Base-by-base conservation (phyloP, 1,284 basidiomycete genomes). In the Melampsora occidentalis region DNA sequence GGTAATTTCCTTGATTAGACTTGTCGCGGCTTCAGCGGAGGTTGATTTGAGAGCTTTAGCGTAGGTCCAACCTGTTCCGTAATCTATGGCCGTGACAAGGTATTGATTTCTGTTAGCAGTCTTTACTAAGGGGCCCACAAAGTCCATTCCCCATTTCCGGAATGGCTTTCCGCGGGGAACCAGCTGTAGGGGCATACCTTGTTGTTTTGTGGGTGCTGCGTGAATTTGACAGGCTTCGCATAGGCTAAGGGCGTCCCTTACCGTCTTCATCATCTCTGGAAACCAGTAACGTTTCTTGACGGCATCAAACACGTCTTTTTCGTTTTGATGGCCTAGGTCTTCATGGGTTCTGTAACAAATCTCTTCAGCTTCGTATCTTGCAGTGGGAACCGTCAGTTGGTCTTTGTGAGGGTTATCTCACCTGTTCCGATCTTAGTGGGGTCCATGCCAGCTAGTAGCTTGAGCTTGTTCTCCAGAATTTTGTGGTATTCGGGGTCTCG, bases 221-320 rank as follows among this genome's bases (percentile, higher is more conserved):
- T 49, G 51, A 22, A 46, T 28, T 10, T 66, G 64, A 35, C 64
- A 66, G 2, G 64, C 46, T 5, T 22, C 31, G 46, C 64, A 66
- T 5, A 25, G 25, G 25, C 31, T 4, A 5, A 66, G 20, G 18
- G 22, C 64, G 0, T 66, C 20, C 16, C 22, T 31, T 3, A 46
- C 7, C 16, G 51, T 66, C 7, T 46, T n/a, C 18, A 1, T 2
- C 9, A 66, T 39, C 7, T 22, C 4, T 1, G 64, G 64, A n/a
- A 66, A 66, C 22, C 18, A 22, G 12, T 49, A 66, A 6, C 51
- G 12, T 9, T 18, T 48, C 7, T 18, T 46, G 14, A 66, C 22
- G 39, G 28, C 3, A 20, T 28, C 22, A 28, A 48, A 1, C 20
- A n/a, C n/a, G n/a, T n/a, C n/a, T n/a, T n/a, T n/a, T n/a, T n/a